Conservation (phyloP, 1,284 basidiomycete genomes). For the Pseudomicrostroma phylloplanum region DNA sequence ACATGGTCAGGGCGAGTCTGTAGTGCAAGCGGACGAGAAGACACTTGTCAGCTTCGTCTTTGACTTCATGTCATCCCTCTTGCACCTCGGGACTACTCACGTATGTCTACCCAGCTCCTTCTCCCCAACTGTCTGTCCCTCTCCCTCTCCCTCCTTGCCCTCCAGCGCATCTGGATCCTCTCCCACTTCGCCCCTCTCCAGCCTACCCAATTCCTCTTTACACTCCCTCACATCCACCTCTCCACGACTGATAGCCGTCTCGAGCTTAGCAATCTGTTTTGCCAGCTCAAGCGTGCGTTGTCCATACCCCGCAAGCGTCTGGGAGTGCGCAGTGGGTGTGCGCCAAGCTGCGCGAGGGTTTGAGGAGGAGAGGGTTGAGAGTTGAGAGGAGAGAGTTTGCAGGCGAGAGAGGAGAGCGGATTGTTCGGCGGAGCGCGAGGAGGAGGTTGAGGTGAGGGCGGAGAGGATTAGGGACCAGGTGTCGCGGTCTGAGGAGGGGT, state of each 20-base stretch:
- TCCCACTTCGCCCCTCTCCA: background rate
- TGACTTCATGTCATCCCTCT: background rate
- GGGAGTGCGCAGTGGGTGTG: background rate
- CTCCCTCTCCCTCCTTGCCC: background rate
- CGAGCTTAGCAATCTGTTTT: conserved; percentile 2
- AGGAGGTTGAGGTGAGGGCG: too few species aligned
- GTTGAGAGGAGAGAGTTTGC: background rate
- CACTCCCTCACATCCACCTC: conserved; percentile 5
- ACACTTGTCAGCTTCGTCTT: background rate
- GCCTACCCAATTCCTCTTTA: background rate
- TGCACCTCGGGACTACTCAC: background rate
- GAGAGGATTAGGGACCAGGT: background rate
- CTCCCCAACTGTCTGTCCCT: background rate
- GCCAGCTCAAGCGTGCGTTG: background rate
- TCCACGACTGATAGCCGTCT: background rate
- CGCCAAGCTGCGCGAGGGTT: conserved; percentile 1
- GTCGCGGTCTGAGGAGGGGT: background rate
- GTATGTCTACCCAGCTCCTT: conserved; percentile 4
- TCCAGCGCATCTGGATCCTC: background rate
- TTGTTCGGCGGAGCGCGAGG: too few species aligned
- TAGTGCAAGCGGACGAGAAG: background rate
- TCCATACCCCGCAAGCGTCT: background rate
- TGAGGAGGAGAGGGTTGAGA: background rate
- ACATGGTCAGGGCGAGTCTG: conserved; percentile 4
- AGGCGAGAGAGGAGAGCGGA: too few species aligned